A percentile compares a stretch with the other conserved stretches of the same genome.
These are phyloP conservation scores for Arabidopsis hybrid DNA, from an alignment of 441 rosid genomes.

Conservation along the genomic window DNA sequence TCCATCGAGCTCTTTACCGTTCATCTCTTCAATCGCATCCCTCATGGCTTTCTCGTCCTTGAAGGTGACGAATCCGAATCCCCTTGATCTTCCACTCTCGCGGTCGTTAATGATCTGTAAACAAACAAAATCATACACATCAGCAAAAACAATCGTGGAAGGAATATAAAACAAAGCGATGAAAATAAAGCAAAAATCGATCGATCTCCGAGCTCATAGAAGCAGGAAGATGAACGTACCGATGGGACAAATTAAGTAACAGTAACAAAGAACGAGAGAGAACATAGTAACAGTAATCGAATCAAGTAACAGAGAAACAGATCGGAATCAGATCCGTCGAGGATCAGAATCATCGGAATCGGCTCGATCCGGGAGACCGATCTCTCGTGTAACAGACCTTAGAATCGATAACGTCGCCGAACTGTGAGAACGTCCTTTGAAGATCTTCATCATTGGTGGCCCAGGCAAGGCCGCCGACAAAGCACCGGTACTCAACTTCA, in stretches of 20 bases:
- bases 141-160: neutral
- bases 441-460: conserved; percentile 72
- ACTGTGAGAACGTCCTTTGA: conserved; percentile 59
- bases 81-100: conserved; percentile 79
- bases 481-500: conserved; percentile 80
- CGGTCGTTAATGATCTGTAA: conserved; percentile 74
- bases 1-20: conserved; percentile 71
- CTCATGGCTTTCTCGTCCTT: conserved; percentile 74
- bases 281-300: conserved; percentile 50
- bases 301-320: conserved; percentile 73
- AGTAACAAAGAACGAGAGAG: conserved; percentile 51
- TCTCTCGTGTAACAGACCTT: conserved; percentile 86
- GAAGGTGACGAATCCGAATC: conserved; percentile 86
- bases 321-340: conserved; percentile 53
- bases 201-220: conserved; percentile 68
- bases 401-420: conserved; percentile 81
- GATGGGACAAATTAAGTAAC: conserved; percentile 49
- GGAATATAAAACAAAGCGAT: neutral
- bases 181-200: conserved; percentile 41
- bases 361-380: conserved; percentile 54
- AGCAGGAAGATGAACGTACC: conserved; percentile 92
- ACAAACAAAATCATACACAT: neutral
- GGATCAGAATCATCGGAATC: conserved; percentile 45
- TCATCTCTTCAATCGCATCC: conserved; percentile 80
- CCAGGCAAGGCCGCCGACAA: conserved; percentile 96